These are phyloP conservation scores for Populus tomentosa DNA, from an alignment of 441 rosid genomes.

Conservation along the genomic window DNA sequence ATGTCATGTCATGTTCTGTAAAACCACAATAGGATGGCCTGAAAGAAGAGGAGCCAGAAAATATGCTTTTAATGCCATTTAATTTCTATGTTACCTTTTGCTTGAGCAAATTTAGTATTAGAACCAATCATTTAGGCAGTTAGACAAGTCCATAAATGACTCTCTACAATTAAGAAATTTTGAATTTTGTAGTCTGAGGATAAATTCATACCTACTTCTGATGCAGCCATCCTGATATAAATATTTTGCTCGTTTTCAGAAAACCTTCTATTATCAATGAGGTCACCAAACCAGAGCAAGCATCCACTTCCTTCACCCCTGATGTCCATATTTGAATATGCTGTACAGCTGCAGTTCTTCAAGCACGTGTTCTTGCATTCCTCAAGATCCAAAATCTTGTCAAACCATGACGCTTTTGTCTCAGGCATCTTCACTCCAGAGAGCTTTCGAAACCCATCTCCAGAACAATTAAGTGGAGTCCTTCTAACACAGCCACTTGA, in stretches of 20 bases:
- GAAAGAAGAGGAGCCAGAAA: not conserved
- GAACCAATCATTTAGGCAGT: not conserved
- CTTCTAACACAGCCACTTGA: conserved; percentile 54
- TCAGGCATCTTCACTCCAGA: too few relatives aligned
- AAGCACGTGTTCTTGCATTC: too few relatives aligned
- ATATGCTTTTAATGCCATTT: not conserved
- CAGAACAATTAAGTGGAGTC: conserved; percentile 15
- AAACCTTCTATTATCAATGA: not conserved
- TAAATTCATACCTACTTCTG: conserved; percentile 3
- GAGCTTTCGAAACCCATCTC: too few relatives aligned
- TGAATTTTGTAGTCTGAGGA: not conserved
- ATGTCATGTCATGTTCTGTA: not conserved
- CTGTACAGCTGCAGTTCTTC: too few relatives aligned
- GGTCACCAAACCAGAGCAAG: too few relatives aligned
- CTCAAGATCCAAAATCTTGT: too few relatives aligned
- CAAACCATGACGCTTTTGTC: too few relatives aligned
- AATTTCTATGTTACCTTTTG: not conserved
- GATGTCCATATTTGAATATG: too few relatives aligned
- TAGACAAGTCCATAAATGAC: not conserved
- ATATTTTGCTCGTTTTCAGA: conserved; percentile 57
- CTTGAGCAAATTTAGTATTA: conserved; percentile 16
- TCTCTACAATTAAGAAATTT: not conserved
- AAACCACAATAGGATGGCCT: not conserved
- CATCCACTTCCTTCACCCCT: too few relatives aligned
- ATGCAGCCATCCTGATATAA: conserved; percentile 44